Conservation (phyloP, 768 basidiomycete species). For the Xerocomus potaroensis region DNA sequence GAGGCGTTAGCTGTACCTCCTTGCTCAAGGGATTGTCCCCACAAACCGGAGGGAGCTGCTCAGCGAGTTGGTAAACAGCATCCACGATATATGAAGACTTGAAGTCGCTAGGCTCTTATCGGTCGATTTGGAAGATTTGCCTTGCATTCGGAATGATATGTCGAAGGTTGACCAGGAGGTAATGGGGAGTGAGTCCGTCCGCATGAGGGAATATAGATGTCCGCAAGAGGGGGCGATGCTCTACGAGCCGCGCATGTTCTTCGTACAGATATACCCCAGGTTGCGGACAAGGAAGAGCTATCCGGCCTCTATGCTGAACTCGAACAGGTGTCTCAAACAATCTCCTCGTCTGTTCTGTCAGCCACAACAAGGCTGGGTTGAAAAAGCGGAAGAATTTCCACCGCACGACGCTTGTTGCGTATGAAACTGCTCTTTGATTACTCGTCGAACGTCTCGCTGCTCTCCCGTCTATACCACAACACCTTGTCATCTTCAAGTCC, state of each 20-base stretch:
- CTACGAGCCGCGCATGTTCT: conserved; percentile 57
- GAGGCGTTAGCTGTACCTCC: conserved; percentile 88
- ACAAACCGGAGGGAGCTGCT: conserved; percentile 81
- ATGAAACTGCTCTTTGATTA: background rate
- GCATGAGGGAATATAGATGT: conserved; percentile 76
- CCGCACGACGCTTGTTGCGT: background rate
- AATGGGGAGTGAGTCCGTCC: conserved; percentile 68
- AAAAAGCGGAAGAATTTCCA: background rate
- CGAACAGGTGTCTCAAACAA: background rate
- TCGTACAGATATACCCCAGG: too few relatives aligned
- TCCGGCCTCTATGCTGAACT: background rate
- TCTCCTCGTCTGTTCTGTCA: background rate
- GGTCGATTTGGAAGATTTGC: conserved; percentile 97
- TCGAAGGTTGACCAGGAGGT: conserved; percentile 91
- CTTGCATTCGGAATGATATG: conserved; percentile 94
- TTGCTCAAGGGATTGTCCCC: conserved; percentile 71
- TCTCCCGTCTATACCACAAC: background rate
- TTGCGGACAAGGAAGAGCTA: background rate
- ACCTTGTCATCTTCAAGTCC: background rate
- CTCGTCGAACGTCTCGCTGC: background rate
- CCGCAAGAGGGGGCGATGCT: conserved; percentile 80
- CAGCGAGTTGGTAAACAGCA: conserved; percentile 65
- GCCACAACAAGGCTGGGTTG: background rate
- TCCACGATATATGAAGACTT: conserved; percentile 85
- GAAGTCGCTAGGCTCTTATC: conserved; percentile 88